phyloP scores from a whole-genome alignment of 306 rosid species.

The Prosopis cineraria region DNA sequence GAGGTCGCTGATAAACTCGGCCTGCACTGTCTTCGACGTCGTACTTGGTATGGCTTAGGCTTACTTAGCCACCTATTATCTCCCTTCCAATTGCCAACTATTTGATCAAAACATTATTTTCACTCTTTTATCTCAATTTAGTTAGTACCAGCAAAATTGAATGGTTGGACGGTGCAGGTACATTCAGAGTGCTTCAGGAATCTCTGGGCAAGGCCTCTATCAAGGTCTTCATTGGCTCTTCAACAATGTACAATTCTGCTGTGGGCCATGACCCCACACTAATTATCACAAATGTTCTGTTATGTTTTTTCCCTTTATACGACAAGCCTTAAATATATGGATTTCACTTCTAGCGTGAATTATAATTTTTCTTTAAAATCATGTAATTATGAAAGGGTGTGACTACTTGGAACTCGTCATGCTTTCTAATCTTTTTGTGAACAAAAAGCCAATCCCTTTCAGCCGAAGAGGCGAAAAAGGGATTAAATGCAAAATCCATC shows the following conservation, averaged over 20 bases:
- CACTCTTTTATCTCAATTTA: too few species aligned
- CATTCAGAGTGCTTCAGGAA: slow-evolving; percentile 49
- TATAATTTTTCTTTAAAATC: too few species aligned
- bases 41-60: slow-evolving; percentile 37
- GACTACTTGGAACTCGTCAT: too few species aligned
- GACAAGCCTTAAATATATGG: background rate
- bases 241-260: slow-evolving; percentile 19
- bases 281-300: background rate
- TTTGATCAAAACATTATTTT: too few species aligned
- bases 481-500: background rate
- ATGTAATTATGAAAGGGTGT: too few species aligned
- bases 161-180: slow-evolving; percentile 33
- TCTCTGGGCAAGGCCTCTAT: slow-evolving; percentile 51
- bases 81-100: too few species aligned
- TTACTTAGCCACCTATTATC: too few species aligned
- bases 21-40: slow-evolving; percentile 42
- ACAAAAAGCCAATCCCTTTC: background rate
- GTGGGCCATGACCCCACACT: background rate
- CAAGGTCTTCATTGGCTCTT: slow-evolving; percentile 54
- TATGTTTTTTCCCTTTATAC: too few species aligned
- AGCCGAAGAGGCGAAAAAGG: background rate
- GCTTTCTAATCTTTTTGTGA: background rate
- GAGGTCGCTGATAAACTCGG: slow-evolving; percentile 51
- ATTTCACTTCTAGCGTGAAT: too few species aligned
- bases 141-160: too few species aligned